phyloP scores from a whole-genome alignment of 2,329 filamentous ascomycete genomes.

The Didymella keratinophila region DNA sequence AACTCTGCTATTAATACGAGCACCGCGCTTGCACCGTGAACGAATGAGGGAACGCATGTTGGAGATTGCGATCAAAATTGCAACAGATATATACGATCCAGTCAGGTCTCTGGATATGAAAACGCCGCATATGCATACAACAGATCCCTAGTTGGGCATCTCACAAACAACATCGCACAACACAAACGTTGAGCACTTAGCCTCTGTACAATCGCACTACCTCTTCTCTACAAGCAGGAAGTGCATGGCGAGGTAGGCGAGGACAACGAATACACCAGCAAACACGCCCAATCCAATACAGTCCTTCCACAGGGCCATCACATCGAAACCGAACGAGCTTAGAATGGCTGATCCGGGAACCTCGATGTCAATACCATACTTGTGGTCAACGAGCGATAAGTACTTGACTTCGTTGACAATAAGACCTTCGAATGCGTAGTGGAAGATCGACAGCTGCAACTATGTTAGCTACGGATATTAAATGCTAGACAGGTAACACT shows the following conservation, averaged over 20 bases:
- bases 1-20: neutral
- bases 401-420: slow-evolving; percentile 97
- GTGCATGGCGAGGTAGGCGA: slow-evolving; percentile 94
- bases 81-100: slow-evolving; percentile 2
- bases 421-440: slow-evolving; percentile 94
- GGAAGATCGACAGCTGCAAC: slow-evolving; percentile 85
- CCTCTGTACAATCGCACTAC: slow-evolving; percentile 51
- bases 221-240: slow-evolving; percentile 88
- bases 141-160: neutral
- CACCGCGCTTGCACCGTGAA: neutral
- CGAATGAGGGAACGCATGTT: neutral
- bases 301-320: slow-evolving; percentile 84
- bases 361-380: slow-evolving; percentile 95
- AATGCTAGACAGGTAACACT: slow-evolving; percentile 40
- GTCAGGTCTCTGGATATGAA: neutral
- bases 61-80: neutral
- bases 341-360: slow-evolving; percentile 94
- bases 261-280: slow-evolving; percentile 79
- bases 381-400: slow-evolving; percentile 87
- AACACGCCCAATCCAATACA: slow-evolving; percentile 83
- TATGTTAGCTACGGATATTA: neutral
- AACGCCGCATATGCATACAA: slow-evolving; percentile 16
- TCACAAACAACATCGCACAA: neutral
- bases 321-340: slow-evolving; percentile 93
- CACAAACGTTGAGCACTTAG: slow-evolving; percentile 8